Percentiles rank a stretch among this genome's conserved stretches.
Conservation (phyloP, 177 flowering plant genomes). For the Vitis hybrid region DNA sequence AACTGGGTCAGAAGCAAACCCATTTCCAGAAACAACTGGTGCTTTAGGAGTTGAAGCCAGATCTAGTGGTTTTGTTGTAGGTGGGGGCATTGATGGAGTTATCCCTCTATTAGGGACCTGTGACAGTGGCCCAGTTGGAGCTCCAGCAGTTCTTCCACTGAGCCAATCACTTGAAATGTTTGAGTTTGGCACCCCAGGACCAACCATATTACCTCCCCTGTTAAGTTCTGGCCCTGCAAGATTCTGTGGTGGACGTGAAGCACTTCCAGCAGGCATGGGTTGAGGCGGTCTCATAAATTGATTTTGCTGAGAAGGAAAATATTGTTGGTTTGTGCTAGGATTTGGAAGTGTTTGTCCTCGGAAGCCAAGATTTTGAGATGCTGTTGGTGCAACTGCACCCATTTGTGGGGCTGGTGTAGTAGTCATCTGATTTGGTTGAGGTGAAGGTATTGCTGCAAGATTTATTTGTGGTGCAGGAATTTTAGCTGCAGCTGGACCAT, state of each 20-base stretch:
- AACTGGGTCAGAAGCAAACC: conserved; percentile 43
- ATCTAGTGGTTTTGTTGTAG: conserved; percentile 32
- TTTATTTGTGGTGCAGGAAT: conserved; percentile 92
- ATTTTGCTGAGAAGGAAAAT: conserved; percentile 46
- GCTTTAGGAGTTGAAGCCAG: conserved; percentile 33
- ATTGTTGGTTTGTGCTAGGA: conserved; percentile 43
- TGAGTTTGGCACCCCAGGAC: conserved; percentile 39
- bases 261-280: conserved; percentile 33
- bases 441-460: conserved; percentile 45
- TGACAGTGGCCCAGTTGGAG: conserved; percentile 31
- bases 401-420: conserved; percentile 40
- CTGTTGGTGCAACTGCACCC: conserved; percentile 27
- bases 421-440: conserved; percentile 37
- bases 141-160: conserved; percentile 39
- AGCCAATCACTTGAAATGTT: conserved; percentile 54
- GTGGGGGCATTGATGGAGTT: conserved; percentile 35
- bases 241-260: conserved; percentile 44
- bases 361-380: conserved; percentile 54
- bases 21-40: conserved; percentile 55
- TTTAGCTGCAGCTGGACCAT: conserved; percentile 92
- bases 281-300: conserved; percentile 56
- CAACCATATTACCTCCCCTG: conserved; percentile 35
- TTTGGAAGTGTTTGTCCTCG: conserved; percentile 55
- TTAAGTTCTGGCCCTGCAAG: conserved; percentile 35
- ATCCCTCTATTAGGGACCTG: conserved; percentile 31